Evolutionary conservation across 75 land plant genomes (phyloP), one percentile per base, ranked within the genome.

Genomic region (Sequoiadendron giganteum): DNA sequence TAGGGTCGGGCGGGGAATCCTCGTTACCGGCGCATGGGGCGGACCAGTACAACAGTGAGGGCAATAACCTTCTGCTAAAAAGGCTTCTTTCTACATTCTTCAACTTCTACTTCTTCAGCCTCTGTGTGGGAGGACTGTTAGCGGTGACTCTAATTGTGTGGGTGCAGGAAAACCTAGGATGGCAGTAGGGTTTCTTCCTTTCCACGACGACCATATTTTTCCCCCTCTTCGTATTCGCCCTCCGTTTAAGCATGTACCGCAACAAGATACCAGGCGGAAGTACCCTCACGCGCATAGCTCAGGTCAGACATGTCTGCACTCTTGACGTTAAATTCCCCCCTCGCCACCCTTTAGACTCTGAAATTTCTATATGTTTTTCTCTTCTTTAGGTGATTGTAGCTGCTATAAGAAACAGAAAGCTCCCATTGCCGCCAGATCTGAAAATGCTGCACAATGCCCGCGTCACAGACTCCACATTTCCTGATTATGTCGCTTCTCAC

Each of bases 91-190:
- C 99, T 36, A 91, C 95, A 38, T n/a, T n/a, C n/a, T n/a, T 97
- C 93, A 97, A 96, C 90, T 96, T 95, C 94, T 97, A 93, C 73
- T 94, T 96, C 87, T 97, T 97, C 93, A 94, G 94, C 75, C 94
- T 97, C 81, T 88, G 83, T 89, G 76, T n/a, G n/a, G 99, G 99
- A n/a, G 94, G 87, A 15, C 91, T 96, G 15, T 91, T 97, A 85
- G 95, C 99, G 0, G 92, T 94, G 7, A 96, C 97, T 8, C 89
- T 95, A 16, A 91, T 97, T 76, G 96, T 97, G 72, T 97, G 96
- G 95, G 87, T 97, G 30, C 95, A n/a, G n/a, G n/a, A n/a, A n/a
- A n/a, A n/a, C n/a, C n/a, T n/a, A n/a, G n/a, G n/a, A n/a, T n/a
- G n/a, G n/a, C n/a, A 96, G 65, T 94, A 94, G 99, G 99, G 99